A percentile compares a stretch with the other conserved stretches of the same genome.
Evolutionary conservation across 2,329 filamentous ascomycete genomes (phyloP).

Genomic region (Colletotrichum navitas): DNA sequence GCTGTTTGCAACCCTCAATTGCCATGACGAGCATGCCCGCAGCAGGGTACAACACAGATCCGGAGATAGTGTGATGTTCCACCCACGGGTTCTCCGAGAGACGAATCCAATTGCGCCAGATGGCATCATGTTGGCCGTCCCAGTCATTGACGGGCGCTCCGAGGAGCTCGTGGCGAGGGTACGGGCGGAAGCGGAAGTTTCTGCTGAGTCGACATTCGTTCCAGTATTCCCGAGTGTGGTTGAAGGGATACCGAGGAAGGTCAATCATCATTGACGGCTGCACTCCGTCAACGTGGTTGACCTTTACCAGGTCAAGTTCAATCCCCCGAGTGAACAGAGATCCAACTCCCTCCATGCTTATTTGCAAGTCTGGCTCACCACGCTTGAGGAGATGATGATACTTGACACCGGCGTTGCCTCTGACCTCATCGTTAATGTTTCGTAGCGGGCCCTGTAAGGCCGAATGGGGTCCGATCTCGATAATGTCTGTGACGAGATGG

Average conservation of each 20-base stretch:
- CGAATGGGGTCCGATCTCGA: slow-evolving; percentile 32
- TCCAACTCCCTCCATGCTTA: not conserved
- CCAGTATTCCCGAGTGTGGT: slow-evolving; percentile 36
- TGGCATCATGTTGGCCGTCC: slow-evolving; percentile 42
- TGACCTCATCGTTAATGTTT: slow-evolving; percentile 28
- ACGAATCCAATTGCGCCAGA: slow-evolving; percentile 44
- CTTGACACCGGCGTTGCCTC: slow-evolving; percentile 46
- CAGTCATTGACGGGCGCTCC: slow-evolving; percentile 34
- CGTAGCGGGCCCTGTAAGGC: slow-evolving; percentile 26
- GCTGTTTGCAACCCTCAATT: slow-evolving; percentile 47
- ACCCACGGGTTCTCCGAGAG: slow-evolving; percentile 50
- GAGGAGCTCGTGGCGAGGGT: slow-evolving; percentile 40
- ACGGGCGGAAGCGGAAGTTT: slow-evolving; percentile 30
- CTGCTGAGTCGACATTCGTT: slow-evolving; percentile 30
- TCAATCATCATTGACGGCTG: slow-evolving; percentile 30
- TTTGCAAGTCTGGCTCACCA: not conserved
- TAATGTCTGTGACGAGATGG: not conserved
- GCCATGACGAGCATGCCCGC: slow-evolving; percentile 50
- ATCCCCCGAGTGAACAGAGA: not conserved
- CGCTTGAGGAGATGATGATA: slow-evolving; percentile 14
- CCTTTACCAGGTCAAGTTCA: slow-evolving; percentile 24
- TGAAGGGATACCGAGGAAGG: slow-evolving; percentile 42
- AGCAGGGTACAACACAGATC: slow-evolving; percentile 48
- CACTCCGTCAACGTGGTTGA: slow-evolving; percentile 54
- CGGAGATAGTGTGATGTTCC: slow-evolving; percentile 49